Conservation (phyloP, 345 rosid genomes). For the Litchi chinensis region DNA sequence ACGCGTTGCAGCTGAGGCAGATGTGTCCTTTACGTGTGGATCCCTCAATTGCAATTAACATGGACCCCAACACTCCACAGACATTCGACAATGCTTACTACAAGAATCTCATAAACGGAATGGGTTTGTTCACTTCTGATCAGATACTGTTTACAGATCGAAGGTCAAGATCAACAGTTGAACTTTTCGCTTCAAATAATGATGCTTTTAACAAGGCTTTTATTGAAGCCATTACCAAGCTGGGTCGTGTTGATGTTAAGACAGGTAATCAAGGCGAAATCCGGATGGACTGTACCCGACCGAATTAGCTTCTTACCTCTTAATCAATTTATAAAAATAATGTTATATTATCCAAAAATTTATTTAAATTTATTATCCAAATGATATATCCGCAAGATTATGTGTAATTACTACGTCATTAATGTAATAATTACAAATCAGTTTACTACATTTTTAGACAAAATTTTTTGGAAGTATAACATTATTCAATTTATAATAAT, state of each 20-base stretch:
- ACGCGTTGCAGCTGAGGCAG: slow-evolving; percentile 57
- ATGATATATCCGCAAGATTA: no score
- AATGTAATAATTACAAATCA: no score
- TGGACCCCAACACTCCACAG: slow-evolving; percentile 79
- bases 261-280: slow-evolving; percentile 78
- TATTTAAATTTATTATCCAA: no score
- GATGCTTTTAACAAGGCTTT: slow-evolving; percentile 67
- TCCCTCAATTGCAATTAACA: slow-evolving; percentile 71
- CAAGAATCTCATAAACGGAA: slow-evolving; percentile 71
- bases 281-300: slow-evolving; percentile 57
- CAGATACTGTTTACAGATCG: slow-evolving; percentile 62
- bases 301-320: slow-evolving; percentile 34
- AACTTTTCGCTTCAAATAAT: slow-evolving; percentile 52
- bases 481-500: no score
- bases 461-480: no score
- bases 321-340: no score
- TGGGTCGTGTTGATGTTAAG: slow-evolving; percentile 74
- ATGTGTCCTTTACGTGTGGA: slow-evolving; percentile 74
- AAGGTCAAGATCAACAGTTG: slow-evolving; percentile 64
- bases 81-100: slow-evolving; percentile 77
- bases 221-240: slow-evolving; percentile 60
- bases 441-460: no score
- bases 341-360: no score
- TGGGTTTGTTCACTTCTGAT: slow-evolving; percentile 71
- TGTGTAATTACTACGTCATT: no score